Conservation (phyloP, 2,329 filamentous ascomycete genomes). For the Paraphoma sp. region DNA sequence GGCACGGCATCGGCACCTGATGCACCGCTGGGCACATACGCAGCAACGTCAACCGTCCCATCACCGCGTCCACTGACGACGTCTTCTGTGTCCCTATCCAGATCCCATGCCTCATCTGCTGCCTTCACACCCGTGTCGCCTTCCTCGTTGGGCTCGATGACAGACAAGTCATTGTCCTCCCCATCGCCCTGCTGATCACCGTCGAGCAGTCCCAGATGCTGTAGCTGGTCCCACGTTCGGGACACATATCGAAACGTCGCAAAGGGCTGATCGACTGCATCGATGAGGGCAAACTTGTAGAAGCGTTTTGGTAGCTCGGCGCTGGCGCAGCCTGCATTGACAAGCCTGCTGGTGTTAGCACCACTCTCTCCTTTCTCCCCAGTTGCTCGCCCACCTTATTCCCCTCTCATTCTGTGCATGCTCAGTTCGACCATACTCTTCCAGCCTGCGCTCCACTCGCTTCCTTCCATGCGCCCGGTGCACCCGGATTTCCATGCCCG, state of each 20-base stretch:
- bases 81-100: neutral
- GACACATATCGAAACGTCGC: conserved; percentile 53
- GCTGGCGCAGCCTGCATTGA: conserved; percentile 47
- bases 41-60: neutral
- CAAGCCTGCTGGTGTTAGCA: conserved; percentile 38
- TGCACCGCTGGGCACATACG: conserved; percentile 23
- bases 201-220: conserved; percentile 28
- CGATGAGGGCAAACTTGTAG: conserved; percentile 58
- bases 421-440: conserved; percentile 29
- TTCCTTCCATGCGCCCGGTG: conserved; percentile 50
- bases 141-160: conserved; percentile 33
- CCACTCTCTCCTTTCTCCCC: neutral
- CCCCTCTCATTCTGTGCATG: conserved; percentile 24
- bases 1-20: conserved; percentile 14
- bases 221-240: conserved; percentile 38
- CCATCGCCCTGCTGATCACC: conserved; percentile 13
- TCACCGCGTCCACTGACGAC: neutral
- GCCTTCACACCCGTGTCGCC: neutral
- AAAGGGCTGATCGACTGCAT: conserved; percentile 57
- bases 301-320: conserved; percentile 51
- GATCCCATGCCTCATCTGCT: neutral
- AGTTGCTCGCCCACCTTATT: conserved; percentile 35
- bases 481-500: conserved; percentile 51
- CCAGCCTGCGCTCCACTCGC: conserved; percentile 41
- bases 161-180: conserved; percentile 27